Percentiles rank a stretch among this genome's conserved stretches.
These are phyloP conservation scores for Stagonosporopsis vannaccii DNA, from an alignment of 2,329 filamentous ascomycete genomes.

Conservation along the genomic window DNA sequence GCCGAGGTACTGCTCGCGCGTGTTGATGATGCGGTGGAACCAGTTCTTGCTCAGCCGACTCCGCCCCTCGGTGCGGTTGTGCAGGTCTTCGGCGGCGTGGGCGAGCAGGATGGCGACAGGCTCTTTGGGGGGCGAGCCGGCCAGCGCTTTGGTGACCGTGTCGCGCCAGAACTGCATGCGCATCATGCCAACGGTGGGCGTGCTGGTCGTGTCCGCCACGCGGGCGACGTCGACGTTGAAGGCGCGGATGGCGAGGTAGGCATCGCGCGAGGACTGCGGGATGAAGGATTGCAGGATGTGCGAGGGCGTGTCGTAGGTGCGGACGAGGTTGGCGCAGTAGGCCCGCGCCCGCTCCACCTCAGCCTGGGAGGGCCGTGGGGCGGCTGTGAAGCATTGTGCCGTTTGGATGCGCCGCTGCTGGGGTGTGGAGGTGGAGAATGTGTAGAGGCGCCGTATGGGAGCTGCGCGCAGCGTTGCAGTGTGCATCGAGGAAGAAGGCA, in stretches of 20 bases:
- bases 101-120: constrained; percentile 87
- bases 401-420: constrained; percentile 33
- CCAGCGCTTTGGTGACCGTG: constrained; percentile 77
- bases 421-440: constrained; percentile 3
- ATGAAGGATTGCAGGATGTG: constrained; percentile 87
- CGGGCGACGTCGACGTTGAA: constrained; percentile 92
- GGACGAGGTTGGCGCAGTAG: constrained; percentile 70
- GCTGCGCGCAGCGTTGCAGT: constrained; percentile 28
- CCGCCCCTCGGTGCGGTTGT: constrained; percentile 55
- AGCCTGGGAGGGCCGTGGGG: constrained; percentile 43
- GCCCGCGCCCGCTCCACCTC: constrained; percentile 63
- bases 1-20: constrained; percentile 81
- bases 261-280: constrained; percentile 74
- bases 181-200: constrained; percentile 83
- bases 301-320: constrained; percentile 88
- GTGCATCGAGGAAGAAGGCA: constrained; percentile 29
- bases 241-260: constrained; percentile 88
- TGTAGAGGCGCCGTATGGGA: constrained; percentile 26
- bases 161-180: constrained; percentile 97
- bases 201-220: constrained; percentile 88
- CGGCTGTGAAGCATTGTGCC: constrained; percentile 29
- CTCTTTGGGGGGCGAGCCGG: constrained; percentile 82
- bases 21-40: constrained; percentile 76
- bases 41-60: constrained; percentile 62
- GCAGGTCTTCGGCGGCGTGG: constrained; percentile 69